Percentiles rank a stretch among this genome's conserved stretches.
Evolutionary conservation across 176 grass and related monocot genomes (phyloP).

Genomic region (Secale cereale): DNA sequence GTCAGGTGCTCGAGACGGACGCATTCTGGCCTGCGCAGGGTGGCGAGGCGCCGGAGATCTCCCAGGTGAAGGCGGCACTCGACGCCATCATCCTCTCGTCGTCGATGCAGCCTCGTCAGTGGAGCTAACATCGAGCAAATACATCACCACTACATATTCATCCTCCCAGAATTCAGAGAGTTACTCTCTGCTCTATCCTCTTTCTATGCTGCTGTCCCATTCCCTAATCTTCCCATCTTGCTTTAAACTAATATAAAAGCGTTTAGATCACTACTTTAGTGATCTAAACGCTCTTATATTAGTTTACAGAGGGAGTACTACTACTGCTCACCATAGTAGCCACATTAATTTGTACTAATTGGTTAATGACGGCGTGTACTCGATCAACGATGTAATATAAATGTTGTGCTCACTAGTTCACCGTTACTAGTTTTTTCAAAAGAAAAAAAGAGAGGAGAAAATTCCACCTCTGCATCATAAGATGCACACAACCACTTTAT

Average conservation of each 20-base stretch:
- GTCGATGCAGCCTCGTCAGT: not conserved
- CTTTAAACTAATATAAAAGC: no score
- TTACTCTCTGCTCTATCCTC: not conserved
- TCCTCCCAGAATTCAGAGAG: not conserved
- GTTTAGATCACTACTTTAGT: no score
- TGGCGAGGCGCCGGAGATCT: constrained; percentile 39
- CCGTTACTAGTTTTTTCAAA: no score
- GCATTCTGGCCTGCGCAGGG: constrained; percentile 68
- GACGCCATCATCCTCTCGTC: constrained; percentile 49
- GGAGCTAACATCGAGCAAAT: not conserved
- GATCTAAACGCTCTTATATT: no score
- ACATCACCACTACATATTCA: not conserved
- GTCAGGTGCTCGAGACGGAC: constrained; percentile 62
- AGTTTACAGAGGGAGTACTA: no score
- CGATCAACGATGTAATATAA: not conserved
- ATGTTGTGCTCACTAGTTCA: not conserved
- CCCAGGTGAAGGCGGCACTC: constrained; percentile 56
- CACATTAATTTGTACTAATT: not conserved
- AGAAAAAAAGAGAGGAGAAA: no score
- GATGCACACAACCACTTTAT: no score
- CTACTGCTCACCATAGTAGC: not conserved
- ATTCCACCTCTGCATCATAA: no score
- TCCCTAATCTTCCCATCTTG: not conserved
- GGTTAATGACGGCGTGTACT: not conserved
- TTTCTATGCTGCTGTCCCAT: not conserved